Conservation (phyloP, 768 basidiomycete genomes). For the Amanita thiersii region DNA sequence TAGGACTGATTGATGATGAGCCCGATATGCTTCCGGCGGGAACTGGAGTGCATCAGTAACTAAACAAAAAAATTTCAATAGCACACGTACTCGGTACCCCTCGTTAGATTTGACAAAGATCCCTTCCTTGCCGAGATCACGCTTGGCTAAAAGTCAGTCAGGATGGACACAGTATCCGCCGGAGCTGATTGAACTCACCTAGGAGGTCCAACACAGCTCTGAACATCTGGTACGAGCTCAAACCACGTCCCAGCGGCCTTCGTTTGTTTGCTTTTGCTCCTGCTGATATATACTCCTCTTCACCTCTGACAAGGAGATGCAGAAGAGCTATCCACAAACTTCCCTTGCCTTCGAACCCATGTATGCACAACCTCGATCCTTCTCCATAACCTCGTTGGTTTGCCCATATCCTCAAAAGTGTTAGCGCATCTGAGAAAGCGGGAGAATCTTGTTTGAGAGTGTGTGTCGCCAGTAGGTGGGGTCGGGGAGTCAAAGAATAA, state of each 20-base stretch:
- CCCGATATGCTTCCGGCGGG: conserved; percentile 45
- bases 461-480: conserved; percentile 48
- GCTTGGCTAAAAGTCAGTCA: conserved; percentile 42
- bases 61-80: conserved; percentile 1
- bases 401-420: conserved; percentile 85
- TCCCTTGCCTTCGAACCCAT: conserved; percentile 65
- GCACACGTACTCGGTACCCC: conserved; percentile 42
- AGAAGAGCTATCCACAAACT: conserved; percentile 63
- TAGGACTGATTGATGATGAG: conserved; percentile 48
- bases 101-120: conserved; percentile 51
- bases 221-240: conserved; percentile 90
- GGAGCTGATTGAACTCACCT: conserved; percentile 36
- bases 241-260: conserved; percentile 63
- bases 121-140: conserved; percentile 50
- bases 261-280: conserved; percentile 26
- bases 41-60: conserved; percentile 42
- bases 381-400: conserved; percentile 74
- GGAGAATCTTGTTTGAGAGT: conserved; percentile 45
- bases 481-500: conserved; percentile 35
- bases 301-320: conserved; percentile 56
- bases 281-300: conserved; percentile 34
- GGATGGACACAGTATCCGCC: background rate
- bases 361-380: conserved; percentile 46
- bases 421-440: conserved; percentile 64
- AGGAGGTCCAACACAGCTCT: conserved; percentile 79